phyloP scores from a whole-genome alignment of 495 filamentous ascomycete genomes.

The Podospora tetraspora region DNA sequence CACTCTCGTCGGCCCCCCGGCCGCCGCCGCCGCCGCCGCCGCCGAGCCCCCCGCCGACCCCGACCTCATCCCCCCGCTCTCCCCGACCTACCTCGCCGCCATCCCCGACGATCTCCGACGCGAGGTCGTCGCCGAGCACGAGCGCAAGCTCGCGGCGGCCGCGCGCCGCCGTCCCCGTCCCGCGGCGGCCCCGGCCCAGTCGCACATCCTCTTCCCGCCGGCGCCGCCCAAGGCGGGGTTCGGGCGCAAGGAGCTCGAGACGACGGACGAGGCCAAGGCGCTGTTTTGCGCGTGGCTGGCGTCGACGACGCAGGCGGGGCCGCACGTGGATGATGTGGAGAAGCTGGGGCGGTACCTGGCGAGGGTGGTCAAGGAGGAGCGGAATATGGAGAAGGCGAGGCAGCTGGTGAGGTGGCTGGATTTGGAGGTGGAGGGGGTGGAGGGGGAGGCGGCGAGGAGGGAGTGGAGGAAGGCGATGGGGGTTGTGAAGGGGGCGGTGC shows the following conservation, averaged over 20 bases:
- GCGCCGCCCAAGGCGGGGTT: slow-evolving; percentile 34
- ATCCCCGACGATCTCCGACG: slow-evolving; percentile 72
- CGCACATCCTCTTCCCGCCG: slow-evolving; percentile 30
- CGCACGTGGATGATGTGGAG: slow-evolving; percentile 70
- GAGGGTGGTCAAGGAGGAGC: slow-evolving; percentile 65
- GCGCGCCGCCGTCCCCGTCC: slow-evolving; percentile 30
- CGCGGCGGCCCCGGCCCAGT: slow-evolving; percentile 26
- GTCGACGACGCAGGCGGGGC: slow-evolving; percentile 50
- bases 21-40: slow-evolving; percentile 14
- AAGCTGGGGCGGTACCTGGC: slow-evolving; percentile 63
- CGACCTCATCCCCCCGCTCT: slow-evolving; percentile 44
- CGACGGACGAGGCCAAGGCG: neutral
- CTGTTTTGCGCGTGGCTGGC: slow-evolving; percentile 14
- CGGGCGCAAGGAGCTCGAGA: neutral
- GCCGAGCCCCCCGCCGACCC: slow-evolving; percentile 21
- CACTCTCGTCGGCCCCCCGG: slow-evolving; percentile 49
- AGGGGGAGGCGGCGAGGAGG: slow-evolving; percentile 22
- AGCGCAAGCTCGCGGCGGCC: slow-evolving; percentile 40
- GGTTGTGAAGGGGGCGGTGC: slow-evolving; percentile 52
- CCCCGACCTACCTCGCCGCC: slow-evolving; percentile 70
- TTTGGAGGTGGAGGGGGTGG: slow-evolving; percentile 60
- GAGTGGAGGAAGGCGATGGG: slow-evolving; percentile 47
- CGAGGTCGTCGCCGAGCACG: slow-evolving; percentile 71
- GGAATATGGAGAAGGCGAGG: slow-evolving; percentile 54
- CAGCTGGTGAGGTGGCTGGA: slow-evolving; percentile 57